Evolutionary conservation across 306 rosid genomes (phyloP).

Genomic region (Cercis canadensis): DNA sequence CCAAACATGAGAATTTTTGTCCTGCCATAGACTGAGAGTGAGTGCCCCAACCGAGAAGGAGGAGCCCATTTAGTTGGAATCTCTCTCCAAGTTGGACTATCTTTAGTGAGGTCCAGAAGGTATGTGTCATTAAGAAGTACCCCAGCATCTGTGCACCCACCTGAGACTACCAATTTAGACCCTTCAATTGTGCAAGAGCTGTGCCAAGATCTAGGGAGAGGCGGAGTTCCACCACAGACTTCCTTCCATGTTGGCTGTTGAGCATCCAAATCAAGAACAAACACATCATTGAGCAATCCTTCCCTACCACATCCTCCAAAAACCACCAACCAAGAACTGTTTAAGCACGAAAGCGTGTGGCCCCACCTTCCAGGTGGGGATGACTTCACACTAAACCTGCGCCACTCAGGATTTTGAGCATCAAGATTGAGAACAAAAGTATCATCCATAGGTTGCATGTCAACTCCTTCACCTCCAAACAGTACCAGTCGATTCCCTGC

Average conservation of each 20-base stretch:
- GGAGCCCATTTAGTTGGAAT: slow-evolving; percentile 89
- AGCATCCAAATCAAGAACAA: slow-evolving; percentile 96
- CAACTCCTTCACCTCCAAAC: slow-evolving; percentile 98
- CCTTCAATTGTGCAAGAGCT: slow-evolving; percentile 96
- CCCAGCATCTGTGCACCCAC: slow-evolving; percentile 95
- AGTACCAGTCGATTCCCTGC: slow-evolving; percentile 93
- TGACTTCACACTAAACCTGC: slow-evolving; percentile 78
- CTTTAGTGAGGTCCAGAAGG: slow-evolving; percentile 75
- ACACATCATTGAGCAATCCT: slow-evolving; percentile 94
- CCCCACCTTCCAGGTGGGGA: slow-evolving; percentile 99
- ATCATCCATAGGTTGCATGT: slow-evolving; percentile 98
- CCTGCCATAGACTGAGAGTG: slow-evolving; percentile 86
- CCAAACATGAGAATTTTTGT: slow-evolving; percentile 96
- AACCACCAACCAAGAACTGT: slow-evolving; percentile 89
- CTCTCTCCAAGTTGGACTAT: slow-evolving; percentile 88
- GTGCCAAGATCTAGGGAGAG: slow-evolving; percentile 97
- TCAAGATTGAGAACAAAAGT: slow-evolving; percentile 95
- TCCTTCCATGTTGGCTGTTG: slow-evolving; percentile 97
- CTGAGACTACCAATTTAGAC: slow-evolving; percentile 90
- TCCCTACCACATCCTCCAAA: slow-evolving; percentile 95
- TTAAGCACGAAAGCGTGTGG: slow-evolving; percentile 87
- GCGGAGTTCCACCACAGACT: slow-evolving; percentile 85
- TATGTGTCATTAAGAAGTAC: slow-evolving; percentile 87
- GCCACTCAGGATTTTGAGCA: slow-evolving; percentile 86
- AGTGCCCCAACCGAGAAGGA: slow-evolving; percentile 92